Conservation (phyloP, 164 flowering plant genomes). For the Houttuynia cordata region DNA sequence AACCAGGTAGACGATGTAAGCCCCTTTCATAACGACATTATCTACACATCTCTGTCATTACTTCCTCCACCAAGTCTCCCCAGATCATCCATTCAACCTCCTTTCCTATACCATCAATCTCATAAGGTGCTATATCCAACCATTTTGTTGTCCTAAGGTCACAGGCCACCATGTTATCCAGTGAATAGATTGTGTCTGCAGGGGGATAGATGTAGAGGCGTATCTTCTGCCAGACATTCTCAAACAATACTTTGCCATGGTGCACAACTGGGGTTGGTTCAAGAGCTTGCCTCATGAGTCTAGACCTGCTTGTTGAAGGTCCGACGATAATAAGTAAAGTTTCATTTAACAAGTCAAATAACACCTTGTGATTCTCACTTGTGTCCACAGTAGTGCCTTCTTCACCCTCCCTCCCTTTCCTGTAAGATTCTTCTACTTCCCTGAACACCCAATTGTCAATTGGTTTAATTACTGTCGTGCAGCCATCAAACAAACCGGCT, state of each 20-base stretch:
- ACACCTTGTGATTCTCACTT: conserved; percentile 28
- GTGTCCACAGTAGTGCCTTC: neutral
- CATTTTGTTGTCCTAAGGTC: conserved; percentile 40
- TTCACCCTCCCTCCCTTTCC: conserved; percentile 21
- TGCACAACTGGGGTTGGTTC: conserved; percentile 18
- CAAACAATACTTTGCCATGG: conserved; percentile 40
- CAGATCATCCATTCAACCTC: conserved; percentile 49
- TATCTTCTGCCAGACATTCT: conserved; percentile 42
- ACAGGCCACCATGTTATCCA: conserved; percentile 38
- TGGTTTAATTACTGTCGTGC: conserved; percentile 33
- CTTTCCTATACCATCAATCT: conserved; percentile 29
- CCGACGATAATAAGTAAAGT: conserved; percentile 34
- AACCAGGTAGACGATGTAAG: neutral
- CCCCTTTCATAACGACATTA: neutral
- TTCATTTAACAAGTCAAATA: conserved; percentile 70
- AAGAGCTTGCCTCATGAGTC: conserved; percentile 23
- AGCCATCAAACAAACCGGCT: conserved; percentile 60
- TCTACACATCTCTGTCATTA: conserved; percentile 32
- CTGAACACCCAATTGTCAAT: conserved; percentile 42
- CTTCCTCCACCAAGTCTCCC: conserved; percentile 52
- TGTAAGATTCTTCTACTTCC: conserved; percentile 55
- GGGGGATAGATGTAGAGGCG: conserved; percentile 29
- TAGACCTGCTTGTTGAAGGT: conserved; percentile 29
- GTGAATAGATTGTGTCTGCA: conserved; percentile 24
- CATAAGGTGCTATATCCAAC: conserved; percentile 32